Evolutionary conservation across 805 yeast species (phyloP).

Genomic region (Teunomyces lycoperdinae): DNA sequence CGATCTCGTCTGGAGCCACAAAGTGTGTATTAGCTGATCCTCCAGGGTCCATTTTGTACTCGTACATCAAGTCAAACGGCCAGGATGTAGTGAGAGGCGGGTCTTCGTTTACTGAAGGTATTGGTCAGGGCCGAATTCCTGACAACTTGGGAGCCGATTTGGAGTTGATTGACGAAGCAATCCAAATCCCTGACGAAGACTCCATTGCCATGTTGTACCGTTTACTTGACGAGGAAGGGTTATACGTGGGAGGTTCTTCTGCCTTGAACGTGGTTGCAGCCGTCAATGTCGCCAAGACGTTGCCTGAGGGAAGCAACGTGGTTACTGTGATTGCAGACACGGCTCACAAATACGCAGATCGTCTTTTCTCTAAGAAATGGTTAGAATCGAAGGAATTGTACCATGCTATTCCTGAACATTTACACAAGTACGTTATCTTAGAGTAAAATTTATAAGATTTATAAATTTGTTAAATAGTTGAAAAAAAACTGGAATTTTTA

Average conservation of each 20-base stretch:
- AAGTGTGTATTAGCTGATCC: conserved; percentile 84
- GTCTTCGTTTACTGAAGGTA: conserved; percentile 90
- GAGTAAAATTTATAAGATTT: conserved; percentile 16
- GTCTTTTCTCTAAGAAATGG: conserved; percentile 79
- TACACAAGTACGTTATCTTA: conserved; percentile 60
- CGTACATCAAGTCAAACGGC: conserved; percentile 71
- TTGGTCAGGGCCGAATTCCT: conserved; percentile 93
- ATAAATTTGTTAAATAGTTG: neutral
- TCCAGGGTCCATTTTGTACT: conserved; percentile 84
- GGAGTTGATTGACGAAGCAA: conserved; percentile 74
- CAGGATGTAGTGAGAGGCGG: conserved; percentile 69
- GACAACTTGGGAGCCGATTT: conserved; percentile 74
- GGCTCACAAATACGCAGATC: conserved; percentile 83
- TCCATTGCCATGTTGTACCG: conserved; percentile 82
- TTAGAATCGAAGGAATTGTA: conserved; percentile 64
- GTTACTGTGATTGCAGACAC: conserved; percentile 90
- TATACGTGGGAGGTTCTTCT: conserved; percentile 87
- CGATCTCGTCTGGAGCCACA: conserved; percentile 57
- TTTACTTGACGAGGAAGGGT: conserved; percentile 84
- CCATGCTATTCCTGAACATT: conserved; percentile 64
- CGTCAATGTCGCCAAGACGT: conserved; percentile 61
- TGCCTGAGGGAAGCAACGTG: conserved; percentile 78
- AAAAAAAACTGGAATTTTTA: neutral
- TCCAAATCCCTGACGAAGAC: conserved; percentile 73
- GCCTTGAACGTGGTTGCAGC: conserved; percentile 93